Evolutionary conservation across 2,329 filamentous ascomycete species (phyloP).

Genomic region (Beauveria brongniartii): DNA sequence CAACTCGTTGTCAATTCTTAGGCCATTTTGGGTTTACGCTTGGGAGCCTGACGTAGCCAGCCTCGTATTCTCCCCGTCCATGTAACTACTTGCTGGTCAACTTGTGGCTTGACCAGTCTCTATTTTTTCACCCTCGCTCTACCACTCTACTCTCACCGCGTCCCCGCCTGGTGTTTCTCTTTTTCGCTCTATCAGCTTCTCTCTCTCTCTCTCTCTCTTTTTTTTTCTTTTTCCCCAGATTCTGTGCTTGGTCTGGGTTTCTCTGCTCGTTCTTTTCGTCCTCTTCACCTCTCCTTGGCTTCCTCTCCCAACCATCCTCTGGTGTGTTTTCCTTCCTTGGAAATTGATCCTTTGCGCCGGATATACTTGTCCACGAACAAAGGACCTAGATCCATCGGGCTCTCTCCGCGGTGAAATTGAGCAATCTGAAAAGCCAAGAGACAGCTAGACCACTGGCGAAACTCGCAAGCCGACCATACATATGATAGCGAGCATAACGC

Average conservation of each 20-base stretch:
- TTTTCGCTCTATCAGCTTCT: neutral
- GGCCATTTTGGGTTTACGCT: neutral
- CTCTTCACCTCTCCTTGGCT: neutral
- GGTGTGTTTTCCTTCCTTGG: neutral
- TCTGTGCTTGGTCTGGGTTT: neutral
- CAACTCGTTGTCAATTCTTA: neutral
- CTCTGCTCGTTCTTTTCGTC: neutral
- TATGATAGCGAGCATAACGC: neutral
- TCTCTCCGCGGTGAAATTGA: neutral
- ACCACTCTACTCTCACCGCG: neutral
- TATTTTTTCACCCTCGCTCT: neutral
- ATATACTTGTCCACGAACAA: neutral
- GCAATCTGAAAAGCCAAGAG: neutral
- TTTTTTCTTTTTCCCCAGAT: neutral
- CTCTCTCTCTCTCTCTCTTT: neutral
- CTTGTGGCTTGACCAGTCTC: neutral
- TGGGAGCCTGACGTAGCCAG: neutral
- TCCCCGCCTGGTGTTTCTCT: conserved; percentile 10
- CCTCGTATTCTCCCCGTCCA: conserved; percentile 4
- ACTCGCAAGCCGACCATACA: neutral
- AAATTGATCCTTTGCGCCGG: no score
- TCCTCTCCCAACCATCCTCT: neutral
- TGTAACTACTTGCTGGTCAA: neutral
- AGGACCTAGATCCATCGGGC: neutral
- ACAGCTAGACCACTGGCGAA: neutral